Evolutionary conservation across 2,329 filamentous ascomycete species (phyloP), one percentile per base, ranked within the genome.

Genomic region (Corinectria fuckeliana): DNA sequence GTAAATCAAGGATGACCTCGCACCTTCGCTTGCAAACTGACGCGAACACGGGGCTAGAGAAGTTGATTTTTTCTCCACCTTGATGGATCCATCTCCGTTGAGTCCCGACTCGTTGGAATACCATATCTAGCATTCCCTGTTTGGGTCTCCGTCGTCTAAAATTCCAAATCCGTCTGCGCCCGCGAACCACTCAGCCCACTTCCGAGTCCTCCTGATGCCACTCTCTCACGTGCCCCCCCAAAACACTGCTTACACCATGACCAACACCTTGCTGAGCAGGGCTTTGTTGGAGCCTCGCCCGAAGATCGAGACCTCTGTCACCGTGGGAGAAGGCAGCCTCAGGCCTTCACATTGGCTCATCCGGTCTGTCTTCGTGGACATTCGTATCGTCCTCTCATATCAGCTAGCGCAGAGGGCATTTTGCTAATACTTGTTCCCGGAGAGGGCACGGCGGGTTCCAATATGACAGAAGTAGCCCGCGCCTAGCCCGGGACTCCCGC

Each of bases 291-390:
- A 25, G 54, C 47, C 39, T 49, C 47, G 34, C 49, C n/a, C 25
- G 25, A 16, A 44, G n/a, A 10, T 26, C 32, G 20, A 34, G n/a
- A 36, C 52, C 44, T 23, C 44, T 28, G 44, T 51, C 49, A 42
- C 56, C 56, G 49, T 30, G 36, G 38, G 36, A n/a, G n/a, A 11
- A 48, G 26, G 20, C 38, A 18, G 3, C 30, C 34, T 26, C 16
- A 18, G 21, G 13, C 28, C 32, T 47, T 54, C 56, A 54, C 50
- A 48, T 49, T 54, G 28, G 16, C 23, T 45, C 47, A n/a, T 61
- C 67, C 67, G 67, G 60, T 61, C 62, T 58, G 56, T 70, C 56
- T 69, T 69, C 67, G 67, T 70, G 57, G 34, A 14, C 41, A n/a
- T n/a, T 63, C 53, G 54, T 64, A 60, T 61, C 28, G 45, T n/a